A percentile compares a stretch with the other conserved stretches of the same genome.
Conservation (phyloP, 179 eudicot species). For the Actinidia chinensis region DNA sequence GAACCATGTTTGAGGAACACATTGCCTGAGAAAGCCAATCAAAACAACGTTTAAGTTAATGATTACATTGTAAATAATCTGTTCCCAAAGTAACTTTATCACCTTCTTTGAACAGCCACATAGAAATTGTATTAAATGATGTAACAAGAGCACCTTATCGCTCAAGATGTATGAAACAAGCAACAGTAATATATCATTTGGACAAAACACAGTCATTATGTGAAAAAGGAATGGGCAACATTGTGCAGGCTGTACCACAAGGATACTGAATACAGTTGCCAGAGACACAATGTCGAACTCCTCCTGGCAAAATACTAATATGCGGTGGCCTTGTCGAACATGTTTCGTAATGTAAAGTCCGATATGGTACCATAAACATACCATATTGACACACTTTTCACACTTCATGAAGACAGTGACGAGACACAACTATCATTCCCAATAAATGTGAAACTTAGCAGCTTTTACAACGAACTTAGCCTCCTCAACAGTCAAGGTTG, state of each 20-base stretch:
- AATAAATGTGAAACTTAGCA: too few relatives aligned
- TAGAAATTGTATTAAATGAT: neutral
- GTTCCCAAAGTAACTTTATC: neutral
- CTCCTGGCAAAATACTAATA: neutral
- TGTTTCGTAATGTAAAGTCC: neutral
- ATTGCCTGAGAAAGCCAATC: slow-evolving; percentile 60
- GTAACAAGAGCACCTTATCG: neutral
- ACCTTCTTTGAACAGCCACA: neutral
- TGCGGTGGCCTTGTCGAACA: neutral
- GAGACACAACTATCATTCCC: too few relatives aligned
- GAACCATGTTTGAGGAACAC: slow-evolving; percentile 90
- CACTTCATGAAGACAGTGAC: too few relatives aligned
- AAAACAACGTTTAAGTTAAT: neutral
- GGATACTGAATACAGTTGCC: neutral
- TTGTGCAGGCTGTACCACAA: neutral
- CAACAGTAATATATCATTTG: neutral
- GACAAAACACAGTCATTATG: too few relatives aligned
- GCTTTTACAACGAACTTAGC: too few relatives aligned
- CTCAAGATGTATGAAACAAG: neutral
- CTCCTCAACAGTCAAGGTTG: too few relatives aligned
- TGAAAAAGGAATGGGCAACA: neutral
- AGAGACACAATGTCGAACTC: neutral
- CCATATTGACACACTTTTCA: too few relatives aligned
- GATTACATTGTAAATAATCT: neutral
- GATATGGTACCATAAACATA: too few relatives aligned